These are phyloP conservation scores for Rhodotorula sp. DNA, from an alignment of 1,284 basidiomycete genomes.

Conservation along the genomic window DNA sequence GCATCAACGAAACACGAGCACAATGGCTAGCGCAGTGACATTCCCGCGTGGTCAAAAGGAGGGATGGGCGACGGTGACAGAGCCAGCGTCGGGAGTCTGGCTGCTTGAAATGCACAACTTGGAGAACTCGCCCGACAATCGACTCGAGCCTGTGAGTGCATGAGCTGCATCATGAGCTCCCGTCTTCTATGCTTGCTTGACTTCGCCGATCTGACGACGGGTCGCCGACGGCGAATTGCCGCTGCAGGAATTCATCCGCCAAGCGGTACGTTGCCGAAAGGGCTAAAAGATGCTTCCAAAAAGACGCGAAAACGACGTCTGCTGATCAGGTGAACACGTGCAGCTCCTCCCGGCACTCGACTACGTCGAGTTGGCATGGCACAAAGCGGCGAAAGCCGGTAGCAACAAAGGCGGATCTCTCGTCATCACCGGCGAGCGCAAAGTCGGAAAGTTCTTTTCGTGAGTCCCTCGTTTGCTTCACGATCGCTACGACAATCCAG, in stretches of 20 bases:
- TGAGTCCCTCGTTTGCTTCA: not conserved
- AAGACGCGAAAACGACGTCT: too few species aligned
- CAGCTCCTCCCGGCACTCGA: slow-evolving; percentile 39
- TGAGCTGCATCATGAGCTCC: not conserved
- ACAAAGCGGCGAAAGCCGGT: slow-evolving; percentile 12
- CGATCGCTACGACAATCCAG: too few species aligned
- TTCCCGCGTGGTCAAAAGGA: slow-evolving; percentile 6
- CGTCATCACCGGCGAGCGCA: slow-evolving; percentile 33
- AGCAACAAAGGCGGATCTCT: slow-evolving; percentile 28
- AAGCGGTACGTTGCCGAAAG: slow-evolving; percentile 13
- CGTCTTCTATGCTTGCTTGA: not conserved
- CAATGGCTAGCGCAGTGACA: not conserved
- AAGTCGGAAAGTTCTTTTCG: slow-evolving; percentile 39
- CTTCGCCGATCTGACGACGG: too few species aligned
- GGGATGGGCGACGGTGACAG: not conserved
- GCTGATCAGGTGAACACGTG: fast-evolving
- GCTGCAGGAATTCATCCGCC: slow-evolving; percentile 26
- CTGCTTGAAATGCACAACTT: slow-evolving; percentile 32
- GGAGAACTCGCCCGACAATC: slow-evolving; percentile 35
- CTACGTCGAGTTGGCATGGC: slow-evolving; percentile 32
- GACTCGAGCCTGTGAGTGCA: slow-evolving; percentile 33
- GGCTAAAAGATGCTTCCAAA: too few species aligned
- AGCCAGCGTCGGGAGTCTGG: slow-evolving; percentile 20
- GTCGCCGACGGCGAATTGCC: not conserved
- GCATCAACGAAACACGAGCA: too few species aligned